These are phyloP conservation scores for Aspergillus homomorphus DNA, from an alignment of 495 filamentous ascomycete genomes.

Conservation along the genomic window DNA sequence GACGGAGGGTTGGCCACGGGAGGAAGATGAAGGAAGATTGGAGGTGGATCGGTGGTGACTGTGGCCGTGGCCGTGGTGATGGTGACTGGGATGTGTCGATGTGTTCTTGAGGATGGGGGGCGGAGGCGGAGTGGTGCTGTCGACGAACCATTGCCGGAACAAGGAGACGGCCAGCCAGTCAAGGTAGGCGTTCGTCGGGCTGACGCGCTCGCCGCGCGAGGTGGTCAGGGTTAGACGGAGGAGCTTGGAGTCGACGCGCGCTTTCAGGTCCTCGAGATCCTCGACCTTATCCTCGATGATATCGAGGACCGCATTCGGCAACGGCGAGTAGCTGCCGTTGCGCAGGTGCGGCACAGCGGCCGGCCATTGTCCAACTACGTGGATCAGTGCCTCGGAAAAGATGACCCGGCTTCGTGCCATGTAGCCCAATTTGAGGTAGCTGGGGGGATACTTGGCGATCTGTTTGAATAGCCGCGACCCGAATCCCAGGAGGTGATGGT, in stretches of 20 bases:
- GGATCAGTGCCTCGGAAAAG: conserved; percentile 84
- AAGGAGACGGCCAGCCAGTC: conserved; percentile 84
- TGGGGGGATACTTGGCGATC: conserved; percentile 89
- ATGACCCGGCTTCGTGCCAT: conserved; percentile 79
- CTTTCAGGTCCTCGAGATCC: conserved; percentile 69
- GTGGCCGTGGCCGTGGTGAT: conserved; percentile 25
- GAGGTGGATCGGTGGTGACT: conserved; percentile 18
- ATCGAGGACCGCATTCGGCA: conserved; percentile 73
- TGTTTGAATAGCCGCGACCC: conserved; percentile 87
- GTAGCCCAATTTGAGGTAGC: conserved; percentile 86
- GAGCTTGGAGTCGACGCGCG: conserved; percentile 68
- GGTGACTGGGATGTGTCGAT: conserved; percentile 16
- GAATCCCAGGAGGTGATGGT: conserved; percentile 90
- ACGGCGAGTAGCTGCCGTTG: conserved; percentile 50
- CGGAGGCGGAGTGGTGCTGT: conserved; percentile 73
- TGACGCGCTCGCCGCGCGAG: conserved; percentile 75
- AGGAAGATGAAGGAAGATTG: conserved; percentile 7
- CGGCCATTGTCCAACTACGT: conserved; percentile 92
- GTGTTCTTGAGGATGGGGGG: conserved; percentile 46
- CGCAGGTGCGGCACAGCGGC: conserved; percentile 71
- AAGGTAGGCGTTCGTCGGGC: conserved; percentile 70
- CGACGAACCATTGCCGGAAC: conserved; percentile 87
- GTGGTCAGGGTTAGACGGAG: conserved; percentile 78
- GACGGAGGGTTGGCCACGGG: conserved; percentile 21
- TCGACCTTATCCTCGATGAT: conserved; percentile 89